Conservation (phyloP, 2,329 filamentous ascomycete genomes). For the Fusarium penzigii region DNA sequence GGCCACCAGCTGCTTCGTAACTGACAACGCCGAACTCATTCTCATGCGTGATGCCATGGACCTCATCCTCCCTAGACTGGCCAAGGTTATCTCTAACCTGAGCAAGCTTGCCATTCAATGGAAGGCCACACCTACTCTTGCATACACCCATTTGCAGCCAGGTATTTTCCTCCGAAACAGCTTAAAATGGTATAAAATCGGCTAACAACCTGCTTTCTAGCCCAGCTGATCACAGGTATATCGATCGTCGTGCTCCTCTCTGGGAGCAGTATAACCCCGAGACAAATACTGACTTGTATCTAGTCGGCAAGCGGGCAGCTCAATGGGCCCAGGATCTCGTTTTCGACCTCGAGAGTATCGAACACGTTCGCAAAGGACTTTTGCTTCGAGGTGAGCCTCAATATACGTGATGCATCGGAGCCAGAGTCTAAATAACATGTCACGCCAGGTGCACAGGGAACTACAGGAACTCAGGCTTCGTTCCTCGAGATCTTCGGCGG, state of each 20-base stretch:
- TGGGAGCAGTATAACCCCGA: constrained; percentile 28
- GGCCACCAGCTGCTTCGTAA: constrained; percentile 8
- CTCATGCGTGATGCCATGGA: constrained; percentile 66
- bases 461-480: constrained; percentile 76
- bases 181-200: not conserved
- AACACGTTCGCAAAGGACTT: constrained; percentile 67
- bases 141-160: constrained; percentile 72
- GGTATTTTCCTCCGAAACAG: constrained; percentile 9
- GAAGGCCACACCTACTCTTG: constrained; percentile 69
- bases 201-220: not conserved
- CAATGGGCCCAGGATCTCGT: constrained; percentile 69
- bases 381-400: constrained; percentile 66
- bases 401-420: constrained; percentile 38
- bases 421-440: not conserved
- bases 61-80: constrained; percentile 75
- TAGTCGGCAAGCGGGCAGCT: constrained; percentile 34
- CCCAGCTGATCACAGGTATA: constrained; percentile 47
- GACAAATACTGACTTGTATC: not conserved
- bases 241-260: not conserved
- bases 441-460: constrained; percentile 34
- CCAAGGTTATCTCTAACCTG: constrained; percentile 76
- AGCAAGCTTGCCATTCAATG: constrained; percentile 70
- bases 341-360: constrained; percentile 72
- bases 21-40: constrained; percentile 63
- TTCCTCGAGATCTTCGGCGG: constrained; percentile 56